These are phyloP conservation scores for Fusarium cicatricum DNA, from an alignment of 2,329 filamentous ascomycete species.

Conservation along the genomic window DNA sequence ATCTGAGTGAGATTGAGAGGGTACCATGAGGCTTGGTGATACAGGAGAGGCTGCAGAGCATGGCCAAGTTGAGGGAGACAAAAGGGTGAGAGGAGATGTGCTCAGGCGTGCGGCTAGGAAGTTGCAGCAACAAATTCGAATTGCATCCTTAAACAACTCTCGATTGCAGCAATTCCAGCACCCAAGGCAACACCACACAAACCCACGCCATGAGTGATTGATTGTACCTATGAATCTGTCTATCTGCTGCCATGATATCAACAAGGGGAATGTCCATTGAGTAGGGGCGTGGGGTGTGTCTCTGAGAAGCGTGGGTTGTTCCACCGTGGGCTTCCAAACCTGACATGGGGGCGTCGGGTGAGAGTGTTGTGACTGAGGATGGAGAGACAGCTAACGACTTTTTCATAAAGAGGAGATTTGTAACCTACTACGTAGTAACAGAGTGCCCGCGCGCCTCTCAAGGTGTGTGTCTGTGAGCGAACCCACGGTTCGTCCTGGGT, in stretches of 20 bases:
- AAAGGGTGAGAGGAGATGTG: not conserved
- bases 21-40: not conserved
- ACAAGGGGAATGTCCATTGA: conserved; percentile 18
- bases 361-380: conserved; percentile 13
- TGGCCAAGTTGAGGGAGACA: not conserved
- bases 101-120: conserved; percentile 20
- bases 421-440: too few relatives aligned
- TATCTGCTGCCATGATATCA: too few relatives aligned
- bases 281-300: conserved; percentile 35
- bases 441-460: conserved; percentile 1
- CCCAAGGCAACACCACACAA: conserved; percentile 11
- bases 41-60: not conserved
- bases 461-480: conserved; percentile 17
- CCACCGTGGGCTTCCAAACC: conserved; percentile 11
- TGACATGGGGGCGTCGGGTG: conserved; percentile 27
- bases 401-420: conserved; percentile 5
- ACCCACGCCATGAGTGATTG: conserved; percentile 9
- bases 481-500: not conserved
- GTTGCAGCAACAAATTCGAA: not conserved
- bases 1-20: not conserved
- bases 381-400: conserved; percentile 16
- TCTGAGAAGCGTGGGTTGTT: conserved; percentile 33
- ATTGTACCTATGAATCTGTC: conserved; percentile 11
- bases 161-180: conserved; percentile 6
- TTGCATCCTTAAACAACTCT: conserved; percentile 9